Conservation (phyloP, 2,329 filamentous ascomycete species). For the Cercospora sojina region DNA sequence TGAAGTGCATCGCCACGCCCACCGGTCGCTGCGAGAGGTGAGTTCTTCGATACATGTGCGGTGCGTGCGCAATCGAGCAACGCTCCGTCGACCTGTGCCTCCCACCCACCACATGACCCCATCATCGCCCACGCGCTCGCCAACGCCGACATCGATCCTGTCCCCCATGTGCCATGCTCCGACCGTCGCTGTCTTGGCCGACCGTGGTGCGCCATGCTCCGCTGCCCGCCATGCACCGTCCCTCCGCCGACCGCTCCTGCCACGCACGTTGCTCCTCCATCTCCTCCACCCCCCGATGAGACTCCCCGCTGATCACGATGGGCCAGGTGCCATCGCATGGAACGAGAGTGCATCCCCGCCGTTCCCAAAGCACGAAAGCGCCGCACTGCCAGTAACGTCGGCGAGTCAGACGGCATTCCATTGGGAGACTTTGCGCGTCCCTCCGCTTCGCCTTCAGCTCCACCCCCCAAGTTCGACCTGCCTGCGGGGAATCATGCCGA, state of each 20-base stretch:
- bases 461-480: constrained; percentile 19
- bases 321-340: constrained; percentile 32
- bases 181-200: not conserved
- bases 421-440: constrained; percentile 25
- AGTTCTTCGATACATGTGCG: constrained; percentile 18
- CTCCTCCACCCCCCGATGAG: not conserved
- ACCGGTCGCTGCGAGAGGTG: constrained; percentile 29
- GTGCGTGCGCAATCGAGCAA: not conserved
- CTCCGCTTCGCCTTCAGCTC: constrained; percentile 12
- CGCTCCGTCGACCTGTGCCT: not conserved
- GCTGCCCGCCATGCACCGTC: not conserved
- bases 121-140: not conserved
- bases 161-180: too few relatives aligned
- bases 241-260: not conserved
- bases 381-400: constrained; percentile 24
- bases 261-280: not conserved
- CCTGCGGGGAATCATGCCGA: constrained; percentile 13
- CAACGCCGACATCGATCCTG: not conserved
- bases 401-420: constrained; percentile 25
- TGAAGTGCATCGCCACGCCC: constrained; percentile 23
- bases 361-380: constrained; percentile 33
- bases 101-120: not conserved
- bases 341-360: constrained; percentile 30
- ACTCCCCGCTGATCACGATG: constrained; percentile 17
- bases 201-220: not conserved